Conservation (phyloP, 2,329 filamentous ascomycete genomes). For the Xylariaceae sp. region DNA sequence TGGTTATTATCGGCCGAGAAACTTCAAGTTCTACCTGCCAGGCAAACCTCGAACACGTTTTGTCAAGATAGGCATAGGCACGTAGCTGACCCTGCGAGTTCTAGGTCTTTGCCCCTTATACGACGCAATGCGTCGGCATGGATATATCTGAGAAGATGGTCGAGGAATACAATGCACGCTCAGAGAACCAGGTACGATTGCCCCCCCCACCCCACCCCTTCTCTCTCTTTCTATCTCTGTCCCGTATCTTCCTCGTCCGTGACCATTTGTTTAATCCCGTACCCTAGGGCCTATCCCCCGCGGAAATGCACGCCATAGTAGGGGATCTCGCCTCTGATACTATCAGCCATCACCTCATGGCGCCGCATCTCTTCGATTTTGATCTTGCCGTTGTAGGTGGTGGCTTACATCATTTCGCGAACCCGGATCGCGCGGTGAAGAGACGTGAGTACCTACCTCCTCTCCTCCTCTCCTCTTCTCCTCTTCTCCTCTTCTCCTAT, state of each 20-base stretch:
- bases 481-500: not conserved
- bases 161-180: conserved; percentile 57
- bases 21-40: too few species aligned
- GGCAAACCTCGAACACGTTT: not conserved
- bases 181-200: conserved; percentile 44
- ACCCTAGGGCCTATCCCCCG: conserved; percentile 40
- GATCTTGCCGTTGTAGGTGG: conserved; percentile 60
- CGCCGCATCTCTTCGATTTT: conserved; percentile 60
- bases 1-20: too few species aligned
- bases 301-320: conserved; percentile 51
- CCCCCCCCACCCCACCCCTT: too few species aligned
- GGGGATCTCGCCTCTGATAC: conserved; percentile 50
- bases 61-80: not conserved
- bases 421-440: conserved; percentile 44
- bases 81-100: not conserved
- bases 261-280: not conserved
- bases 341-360: conserved; percentile 49
- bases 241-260: too few species aligned
- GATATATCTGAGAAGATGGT: conserved; percentile 70
- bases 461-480: accelerated
- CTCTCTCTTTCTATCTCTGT: not conserved
- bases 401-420: conserved; percentile 62
- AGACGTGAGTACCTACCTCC: conserved; percentile 10
- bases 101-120: conserved; percentile 55
- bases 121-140: conserved; percentile 59